Evolutionary conservation across 164 flowering plant species (phyloP).

Genomic region (Stephania cephalantha): DNA sequence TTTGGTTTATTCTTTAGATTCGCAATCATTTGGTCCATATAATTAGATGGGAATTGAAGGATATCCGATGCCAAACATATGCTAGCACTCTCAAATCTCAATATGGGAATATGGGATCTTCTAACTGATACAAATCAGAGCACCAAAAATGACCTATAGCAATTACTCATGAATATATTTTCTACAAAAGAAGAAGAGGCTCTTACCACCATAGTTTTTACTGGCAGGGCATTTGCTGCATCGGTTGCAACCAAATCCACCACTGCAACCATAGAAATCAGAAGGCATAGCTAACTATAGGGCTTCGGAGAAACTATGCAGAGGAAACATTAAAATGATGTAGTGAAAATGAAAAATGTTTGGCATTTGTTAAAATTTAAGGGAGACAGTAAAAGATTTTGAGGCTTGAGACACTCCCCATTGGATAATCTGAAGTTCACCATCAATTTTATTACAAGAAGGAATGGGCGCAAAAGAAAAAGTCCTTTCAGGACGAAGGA

Average conservation of each 20-base stretch:
- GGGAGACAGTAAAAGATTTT: no score
- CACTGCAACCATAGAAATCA: constrained; percentile 33
- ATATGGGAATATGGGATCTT: no score
- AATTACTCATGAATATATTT: background rate
- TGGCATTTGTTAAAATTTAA: background rate
- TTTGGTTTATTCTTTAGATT: no score
- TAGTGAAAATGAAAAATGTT: background rate
- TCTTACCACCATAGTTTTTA: constrained; percentile 35
- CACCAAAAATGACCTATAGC: no score
- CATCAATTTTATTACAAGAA: background rate
- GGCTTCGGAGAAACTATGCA: background rate
- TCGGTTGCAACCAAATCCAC: constrained; percentile 36
- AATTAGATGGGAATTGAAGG: no score
- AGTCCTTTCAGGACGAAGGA: background rate
- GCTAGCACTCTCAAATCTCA: no score
- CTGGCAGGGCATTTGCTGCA: constrained; percentile 38
- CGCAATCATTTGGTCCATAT: no score
- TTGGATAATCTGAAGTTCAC: background rate
- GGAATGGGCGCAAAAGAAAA: background rate
- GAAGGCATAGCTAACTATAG: background rate
- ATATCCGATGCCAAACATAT: no score
- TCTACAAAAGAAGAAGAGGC: background rate
- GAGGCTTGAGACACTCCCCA: no score
- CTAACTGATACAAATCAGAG: no score
- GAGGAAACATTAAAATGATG: background rate